Evolutionary conservation across 345 rosid species (phyloP).

Genomic region (Citrus unshiu): DNA sequence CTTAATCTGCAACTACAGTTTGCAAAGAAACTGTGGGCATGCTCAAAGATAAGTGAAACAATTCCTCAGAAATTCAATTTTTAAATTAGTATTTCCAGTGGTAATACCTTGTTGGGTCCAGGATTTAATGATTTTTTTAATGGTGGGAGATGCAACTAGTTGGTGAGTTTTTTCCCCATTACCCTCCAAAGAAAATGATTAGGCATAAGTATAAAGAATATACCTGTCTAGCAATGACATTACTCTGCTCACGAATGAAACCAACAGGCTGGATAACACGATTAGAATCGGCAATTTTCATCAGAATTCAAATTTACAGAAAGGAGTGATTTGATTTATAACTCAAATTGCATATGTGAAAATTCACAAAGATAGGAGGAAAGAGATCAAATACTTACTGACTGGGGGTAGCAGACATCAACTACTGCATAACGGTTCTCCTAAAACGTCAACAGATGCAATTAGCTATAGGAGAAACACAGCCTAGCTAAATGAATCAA

Average conservation of each 20-base stretch:
- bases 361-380: neutral
- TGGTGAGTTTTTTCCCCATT: neutral
- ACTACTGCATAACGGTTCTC: constrained; percentile 87
- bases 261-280: constrained; percentile 70
- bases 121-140: neutral
- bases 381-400: constrained; percentile 45
- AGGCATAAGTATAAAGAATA: neutral
- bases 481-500: neutral
- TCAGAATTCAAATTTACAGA: constrained; percentile 9
- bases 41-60: neutral
- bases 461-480: neutral
- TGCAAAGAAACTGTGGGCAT: neutral
- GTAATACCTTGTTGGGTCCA: neutral
- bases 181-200: neutral
- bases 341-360: neutral
- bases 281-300: neutral
- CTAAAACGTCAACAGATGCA: constrained; percentile 34
- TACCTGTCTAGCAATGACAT: constrained; percentile 82
- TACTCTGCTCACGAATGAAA: constrained; percentile 81
- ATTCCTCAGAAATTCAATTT: neutral
- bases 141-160: neutral
- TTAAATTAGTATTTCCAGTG: neutral
- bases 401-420: constrained; percentile 81
- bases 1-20: neutral
- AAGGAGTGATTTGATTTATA: neutral